These are phyloP conservation scores for Ottelia alismoides DNA, from an alignment of 106 monocot species.

Conservation along the genomic window DNA sequence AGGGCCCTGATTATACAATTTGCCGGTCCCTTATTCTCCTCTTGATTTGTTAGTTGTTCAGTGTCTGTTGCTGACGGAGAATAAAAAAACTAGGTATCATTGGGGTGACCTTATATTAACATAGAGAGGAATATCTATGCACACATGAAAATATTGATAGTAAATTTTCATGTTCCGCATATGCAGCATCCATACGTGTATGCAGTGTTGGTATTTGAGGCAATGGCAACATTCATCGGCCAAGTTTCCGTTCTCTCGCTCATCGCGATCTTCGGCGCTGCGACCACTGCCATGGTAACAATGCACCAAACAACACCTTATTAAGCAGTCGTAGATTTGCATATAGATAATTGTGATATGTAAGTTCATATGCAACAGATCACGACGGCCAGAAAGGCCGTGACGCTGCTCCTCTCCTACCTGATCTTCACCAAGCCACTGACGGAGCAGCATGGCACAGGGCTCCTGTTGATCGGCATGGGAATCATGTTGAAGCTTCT, in stretches of 20 bases:
- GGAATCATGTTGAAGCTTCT: slow-evolving; percentile 44
- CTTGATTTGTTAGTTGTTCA: no score
- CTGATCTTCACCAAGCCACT: slow-evolving; percentile 51
- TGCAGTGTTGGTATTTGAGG: slow-evolving; percentile 63
- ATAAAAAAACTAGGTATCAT: no score
- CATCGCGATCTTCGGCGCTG: slow-evolving; percentile 76
- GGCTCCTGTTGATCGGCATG: slow-evolving; percentile 50
- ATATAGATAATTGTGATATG: no score
- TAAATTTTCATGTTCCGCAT: no score
- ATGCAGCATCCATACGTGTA: slow-evolving; percentile 73
- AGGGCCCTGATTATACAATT: no score
- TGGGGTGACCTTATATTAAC: no score
- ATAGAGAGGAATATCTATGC: no score
- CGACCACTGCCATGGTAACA: slow-evolving; percentile 69
- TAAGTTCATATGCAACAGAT: slow-evolving; percentile 9
- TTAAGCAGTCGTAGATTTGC: background rate
- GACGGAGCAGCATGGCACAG: slow-evolving; percentile 46
- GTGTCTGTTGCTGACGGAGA: no score
- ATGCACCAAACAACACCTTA: background rate
- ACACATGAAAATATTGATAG: no score
- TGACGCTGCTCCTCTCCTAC: slow-evolving; percentile 45
- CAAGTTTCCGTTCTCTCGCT: slow-evolving; percentile 78
- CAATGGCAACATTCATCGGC: no score
- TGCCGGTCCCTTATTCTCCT: no score
- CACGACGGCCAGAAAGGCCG: slow-evolving; percentile 51